phyloP scores from a whole-genome alignment of 108 stramenopile genomes.

The Cyclotella sp. region DNA sequence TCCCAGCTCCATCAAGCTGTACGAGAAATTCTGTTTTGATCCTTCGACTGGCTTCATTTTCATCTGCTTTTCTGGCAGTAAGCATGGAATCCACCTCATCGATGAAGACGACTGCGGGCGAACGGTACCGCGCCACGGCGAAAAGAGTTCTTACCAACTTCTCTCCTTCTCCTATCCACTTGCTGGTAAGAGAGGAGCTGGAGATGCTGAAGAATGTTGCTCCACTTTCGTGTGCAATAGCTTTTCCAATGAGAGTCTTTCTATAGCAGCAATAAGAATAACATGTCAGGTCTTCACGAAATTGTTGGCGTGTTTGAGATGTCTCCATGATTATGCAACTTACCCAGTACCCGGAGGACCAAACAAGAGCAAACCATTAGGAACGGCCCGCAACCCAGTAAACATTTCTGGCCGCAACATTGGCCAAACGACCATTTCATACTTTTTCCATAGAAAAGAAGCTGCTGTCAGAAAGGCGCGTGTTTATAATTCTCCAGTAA shows the following conservation, averaged over 20 bases:
- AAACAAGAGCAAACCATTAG: slow-evolving; percentile 78
- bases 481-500: too few species aligned
- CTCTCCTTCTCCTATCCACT: slow-evolving; percentile 99
- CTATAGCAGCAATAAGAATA: slow-evolving; percentile 42
- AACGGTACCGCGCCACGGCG: slow-evolving; percentile 92
- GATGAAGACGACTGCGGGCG: slow-evolving; percentile 93
- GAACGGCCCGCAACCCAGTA: slow-evolving; percentile 86
- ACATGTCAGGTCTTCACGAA: background rate
- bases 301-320: slow-evolving; percentile 2
- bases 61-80: slow-evolving; percentile 89
- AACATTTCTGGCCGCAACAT: slow-evolving; percentile 94
- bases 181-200: slow-evolving; percentile 96
- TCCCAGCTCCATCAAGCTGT: slow-evolving; percentile 92
- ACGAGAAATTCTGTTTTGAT: slow-evolving; percentile 97
- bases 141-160: slow-evolving; percentile 97
- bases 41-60: slow-evolving; percentile 94
- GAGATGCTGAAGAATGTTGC: slow-evolving; percentile 99
- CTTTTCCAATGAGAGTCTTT: slow-evolving; percentile 99
- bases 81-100: slow-evolving; percentile 97
- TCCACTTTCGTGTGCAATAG: slow-evolving; percentile 96
- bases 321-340: slow-evolving; percentile 12
- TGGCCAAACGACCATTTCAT: slow-evolving; percentile 92
- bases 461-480: too few species aligned
- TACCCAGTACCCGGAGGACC: slow-evolving; percentile 67
- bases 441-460: background rate